Evolutionary conservation across 2,329 filamentous ascomycete genomes (phyloP).

Genomic region (Drechslerella coelobrocha): DNA sequence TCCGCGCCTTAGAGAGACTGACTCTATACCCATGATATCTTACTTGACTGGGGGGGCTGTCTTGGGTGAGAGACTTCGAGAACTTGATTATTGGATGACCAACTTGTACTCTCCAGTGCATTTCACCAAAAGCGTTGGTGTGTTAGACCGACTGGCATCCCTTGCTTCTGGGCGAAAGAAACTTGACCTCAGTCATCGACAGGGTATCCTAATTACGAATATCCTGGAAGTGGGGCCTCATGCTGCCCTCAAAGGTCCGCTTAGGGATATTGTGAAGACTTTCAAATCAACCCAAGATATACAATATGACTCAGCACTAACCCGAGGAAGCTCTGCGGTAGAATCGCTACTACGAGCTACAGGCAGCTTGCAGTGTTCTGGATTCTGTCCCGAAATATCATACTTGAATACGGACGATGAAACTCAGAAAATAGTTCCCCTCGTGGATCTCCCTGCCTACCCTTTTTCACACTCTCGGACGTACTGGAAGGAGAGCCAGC

Average conservation of each 20-base stretch:
- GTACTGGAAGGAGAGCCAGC: slow-evolving; percentile 24
- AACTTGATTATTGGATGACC: slow-evolving; percentile 25
- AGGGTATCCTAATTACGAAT: slow-evolving; percentile 18
- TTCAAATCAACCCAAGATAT: slow-evolving; percentile 15
- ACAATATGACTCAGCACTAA: slow-evolving; percentile 15
- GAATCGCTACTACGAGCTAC: slow-evolving; percentile 12
- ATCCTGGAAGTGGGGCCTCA: slow-evolving; percentile 31
- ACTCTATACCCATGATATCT: slow-evolving; percentile 15
- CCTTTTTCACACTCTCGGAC: slow-evolving; percentile 19
- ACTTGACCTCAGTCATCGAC: slow-evolving; percentile 10
- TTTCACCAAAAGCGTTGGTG: slow-evolving; percentile 4
- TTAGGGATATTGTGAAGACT: slow-evolving; percentile 19
- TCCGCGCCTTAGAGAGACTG: background rate
- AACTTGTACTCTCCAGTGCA: slow-evolving; percentile 19
- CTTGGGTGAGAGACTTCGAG: slow-evolving; percentile 1
- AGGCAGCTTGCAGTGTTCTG: slow-evolving; percentile 15
- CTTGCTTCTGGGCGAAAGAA: background rate
- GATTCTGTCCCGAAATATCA: slow-evolving; percentile 10
- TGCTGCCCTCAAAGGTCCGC: slow-evolving; percentile 7
- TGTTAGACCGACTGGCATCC: slow-evolving; percentile 10
- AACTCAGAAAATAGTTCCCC: background rate
- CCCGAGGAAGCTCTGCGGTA: slow-evolving; percentile 8
- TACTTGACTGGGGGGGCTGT: slow-evolving; percentile 20
- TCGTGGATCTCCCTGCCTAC: slow-evolving; percentile 11
- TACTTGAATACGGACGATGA: background rate